Evolutionary conservation across 352 stramenopile genomes (phyloP).

Genomic region (Globisporangium heterothallicum): DNA sequence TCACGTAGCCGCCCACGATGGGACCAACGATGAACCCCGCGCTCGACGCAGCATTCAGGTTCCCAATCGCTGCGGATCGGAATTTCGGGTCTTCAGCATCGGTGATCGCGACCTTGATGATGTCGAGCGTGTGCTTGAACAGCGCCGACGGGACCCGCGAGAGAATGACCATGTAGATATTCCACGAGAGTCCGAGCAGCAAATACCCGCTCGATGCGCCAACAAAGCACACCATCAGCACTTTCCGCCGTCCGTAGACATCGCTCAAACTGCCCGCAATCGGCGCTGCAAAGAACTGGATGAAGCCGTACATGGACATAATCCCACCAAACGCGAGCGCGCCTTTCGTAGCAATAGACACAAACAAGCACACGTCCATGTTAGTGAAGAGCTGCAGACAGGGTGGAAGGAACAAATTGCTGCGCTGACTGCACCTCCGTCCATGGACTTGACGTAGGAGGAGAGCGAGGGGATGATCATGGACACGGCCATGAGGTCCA

Average conservation of each 20-base stretch:
- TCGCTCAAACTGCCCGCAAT: conserved; percentile 72
- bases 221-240: conserved; percentile 62
- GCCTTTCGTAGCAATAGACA: conserved; percentile 14
- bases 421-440: conserved; percentile 27
- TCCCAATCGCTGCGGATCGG: conserved; percentile 49
- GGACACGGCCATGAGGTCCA: conserved; percentile 77
- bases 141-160: conserved; percentile 64
- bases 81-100: conserved; percentile 36
- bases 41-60: conserved; percentile 68
- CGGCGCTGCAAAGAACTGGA: conserved; percentile 78
- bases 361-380: not conserved
- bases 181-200: conserved; percentile 68
- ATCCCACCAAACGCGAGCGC: conserved; percentile 66
- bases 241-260: conserved; percentile 46
- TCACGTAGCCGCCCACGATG: conserved; percentile 64
- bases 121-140: conserved; percentile 81
- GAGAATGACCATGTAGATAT: conserved; percentile 72
- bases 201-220: conserved; percentile 57
- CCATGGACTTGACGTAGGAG: conserved; percentile 75
- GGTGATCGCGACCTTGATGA: conserved; percentile 69
- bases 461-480: conserved; percentile 82
- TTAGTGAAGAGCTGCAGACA: not conserved
- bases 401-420: not conserved
- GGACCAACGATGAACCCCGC: conserved; percentile 76
- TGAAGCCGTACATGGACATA: conserved; percentile 82